Evolutionary conservation across 2,329 filamentous ascomycete species (phyloP).

Genomic region (Helminthosporium solani): DNA sequence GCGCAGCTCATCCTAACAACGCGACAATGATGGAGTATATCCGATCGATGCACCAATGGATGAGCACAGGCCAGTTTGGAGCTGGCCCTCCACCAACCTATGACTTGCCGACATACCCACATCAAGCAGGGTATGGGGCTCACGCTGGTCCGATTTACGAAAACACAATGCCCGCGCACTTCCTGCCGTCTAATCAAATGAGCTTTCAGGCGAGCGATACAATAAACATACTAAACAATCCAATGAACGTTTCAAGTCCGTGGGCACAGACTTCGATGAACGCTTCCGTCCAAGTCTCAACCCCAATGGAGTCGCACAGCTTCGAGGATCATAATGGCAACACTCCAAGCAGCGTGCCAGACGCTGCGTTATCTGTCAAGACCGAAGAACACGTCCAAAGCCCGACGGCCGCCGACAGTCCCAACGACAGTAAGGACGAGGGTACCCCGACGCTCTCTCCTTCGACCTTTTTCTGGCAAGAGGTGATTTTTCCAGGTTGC

Average conservation of each 20-base stretch:
- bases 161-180: constrained; percentile 16
- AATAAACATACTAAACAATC: constrained; percentile 19
- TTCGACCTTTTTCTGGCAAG: constrained; percentile 41
- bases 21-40: constrained; percentile 60
- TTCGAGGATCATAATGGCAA: neutral
- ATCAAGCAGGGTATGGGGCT: constrained; percentile 32
- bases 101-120: constrained; percentile 38
- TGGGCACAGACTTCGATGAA: constrained; percentile 28
- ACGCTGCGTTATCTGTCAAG: constrained; percentile 15
- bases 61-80: constrained; percentile 37
- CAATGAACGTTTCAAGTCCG: constrained; percentile 15
- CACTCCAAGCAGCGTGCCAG: neutral
- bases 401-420: constrained; percentile 26
- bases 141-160: constrained; percentile 22
- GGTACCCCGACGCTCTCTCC: constrained; percentile 40
- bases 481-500: constrained; percentile 45
- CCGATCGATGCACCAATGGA: constrained; percentile 42
- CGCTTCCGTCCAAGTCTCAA: constrained; percentile 14
- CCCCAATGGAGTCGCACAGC: constrained; percentile 9
- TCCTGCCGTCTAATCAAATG: constrained; percentile 23
- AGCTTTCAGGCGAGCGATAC: constrained; percentile 20
- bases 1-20: constrained; percentile 68
- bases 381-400: constrained; percentile 18
- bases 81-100: constrained; percentile 34
- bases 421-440: constrained; percentile 33